Percentiles rank a stretch among this genome's conserved stretches.
Conservation (phyloP, 148 eudicot species). For the Fagopyrum homotropicum region DNA sequence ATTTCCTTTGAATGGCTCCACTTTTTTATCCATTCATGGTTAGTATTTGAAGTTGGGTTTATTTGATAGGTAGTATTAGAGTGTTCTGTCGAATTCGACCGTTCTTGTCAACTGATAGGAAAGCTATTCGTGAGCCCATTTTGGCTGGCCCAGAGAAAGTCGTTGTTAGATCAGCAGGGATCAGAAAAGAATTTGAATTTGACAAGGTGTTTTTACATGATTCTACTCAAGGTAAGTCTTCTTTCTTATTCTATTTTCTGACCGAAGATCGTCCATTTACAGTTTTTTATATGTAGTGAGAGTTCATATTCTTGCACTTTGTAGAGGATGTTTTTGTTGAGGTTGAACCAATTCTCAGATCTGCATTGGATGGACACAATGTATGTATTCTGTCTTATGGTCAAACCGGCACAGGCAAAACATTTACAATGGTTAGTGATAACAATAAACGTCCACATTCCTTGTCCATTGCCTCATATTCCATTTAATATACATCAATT, state of each 20-base stretch:
- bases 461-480: background rate
- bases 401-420: constrained; percentile 75
- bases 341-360: constrained; percentile 77
- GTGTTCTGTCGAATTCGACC: constrained; percentile 65
- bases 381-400: constrained; percentile 69
- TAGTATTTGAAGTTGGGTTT: constrained; percentile 6
- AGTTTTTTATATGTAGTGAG: constrained; percentile 23
- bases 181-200: constrained; percentile 51
- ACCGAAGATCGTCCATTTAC: background rate
- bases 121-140: constrained; percentile 34
- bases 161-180: constrained; percentile 49
- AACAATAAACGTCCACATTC: background rate
- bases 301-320: constrained; percentile 23
- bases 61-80: constrained; percentile 50
- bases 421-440: constrained; percentile 59
- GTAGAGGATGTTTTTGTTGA: constrained; percentile 69
- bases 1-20: background rate
- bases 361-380: constrained; percentile 75
- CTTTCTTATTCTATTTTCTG: background rate
- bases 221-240: constrained; percentile 51
- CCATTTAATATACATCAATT: background rate
- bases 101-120: constrained; percentile 22
- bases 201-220: constrained; percentile 57
- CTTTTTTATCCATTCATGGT: background rate
- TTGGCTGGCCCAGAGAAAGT: constrained; percentile 41